Conservation (phyloP, 257 asterid genomes). For the Marsdenia floribunda region DNA sequence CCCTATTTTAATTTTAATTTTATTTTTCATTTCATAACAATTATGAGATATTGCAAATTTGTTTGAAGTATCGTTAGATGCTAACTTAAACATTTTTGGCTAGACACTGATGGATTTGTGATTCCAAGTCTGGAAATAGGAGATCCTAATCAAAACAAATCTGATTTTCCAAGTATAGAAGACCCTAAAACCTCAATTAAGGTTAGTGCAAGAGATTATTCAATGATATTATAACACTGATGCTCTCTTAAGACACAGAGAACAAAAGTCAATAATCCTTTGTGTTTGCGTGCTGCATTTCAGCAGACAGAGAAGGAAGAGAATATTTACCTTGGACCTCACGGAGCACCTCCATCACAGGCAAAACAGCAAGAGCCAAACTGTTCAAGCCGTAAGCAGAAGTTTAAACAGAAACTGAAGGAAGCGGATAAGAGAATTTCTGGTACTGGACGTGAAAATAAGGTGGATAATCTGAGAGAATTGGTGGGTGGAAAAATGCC, state of each 20-base stretch:
- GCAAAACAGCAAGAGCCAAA: constrained; percentile 61
- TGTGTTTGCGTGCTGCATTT: constrained; percentile 9
- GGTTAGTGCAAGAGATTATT: constrained; percentile 32
- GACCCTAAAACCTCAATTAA: constrained; percentile 41
- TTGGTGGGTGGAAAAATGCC: constrained; percentile 77
- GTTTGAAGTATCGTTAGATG: neutral
- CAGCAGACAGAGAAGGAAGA: constrained; percentile 59
- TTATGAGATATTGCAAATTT: neutral
- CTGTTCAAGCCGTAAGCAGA: constrained; percentile 57
- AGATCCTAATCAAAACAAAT: constrained; percentile 31
- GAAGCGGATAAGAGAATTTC: constrained; percentile 63
- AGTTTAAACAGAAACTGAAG: constrained; percentile 67
- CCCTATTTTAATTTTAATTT: neutral
- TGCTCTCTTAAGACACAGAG: neutral
- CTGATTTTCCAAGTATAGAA: constrained; percentile 35
- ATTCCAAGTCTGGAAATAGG: constrained; percentile 81
- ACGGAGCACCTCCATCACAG: constrained; percentile 87
- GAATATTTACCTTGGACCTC: constrained; percentile 83
- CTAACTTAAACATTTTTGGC: constrained; percentile 9
- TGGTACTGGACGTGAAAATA: constrained; percentile 72
- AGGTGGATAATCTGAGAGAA: constrained; percentile 70
- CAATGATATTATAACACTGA: neutral
- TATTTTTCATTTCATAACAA: neutral
- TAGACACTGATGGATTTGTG: constrained; percentile 86
- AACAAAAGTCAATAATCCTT: neutral